Evolutionary conservation across 2,329 filamentous ascomycete species (phyloP), one percentile per base, ranked within the genome.

Genomic region (Arthroderma sp.): DNA sequence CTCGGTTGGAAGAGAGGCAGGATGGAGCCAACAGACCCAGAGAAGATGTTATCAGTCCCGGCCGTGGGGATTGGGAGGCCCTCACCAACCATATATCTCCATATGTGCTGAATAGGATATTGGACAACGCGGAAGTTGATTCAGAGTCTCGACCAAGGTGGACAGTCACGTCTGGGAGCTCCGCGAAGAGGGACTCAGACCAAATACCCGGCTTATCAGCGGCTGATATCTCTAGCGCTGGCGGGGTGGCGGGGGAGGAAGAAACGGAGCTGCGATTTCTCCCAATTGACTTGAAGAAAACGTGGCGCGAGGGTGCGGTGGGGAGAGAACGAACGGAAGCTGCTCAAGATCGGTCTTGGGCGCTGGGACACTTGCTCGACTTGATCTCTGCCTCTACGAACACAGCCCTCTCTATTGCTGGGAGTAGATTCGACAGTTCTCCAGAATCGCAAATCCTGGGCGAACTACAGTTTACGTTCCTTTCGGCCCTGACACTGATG

Each of bases 301-400:
- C 78, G 2, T 82, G 78, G 78, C 67, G 73, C 28, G 66, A 70
- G 42, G 76, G 74, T 1, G 77, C 77, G 6, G 73, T 78, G 6
- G 78, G 78, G 0, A 65, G 75, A 5, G 76, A 79, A 54, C 66
- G 78, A 29, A 80, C 77, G 7, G 72, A 80, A 50, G 75, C 72
- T 30, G 78, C 77, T 4, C 68, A 74, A 54, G 78, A 82, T 56
- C 68, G 74, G 29, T 76, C 73, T 2, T 82, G 78, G 78, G 74
- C 74, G 15, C 59, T 82, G 28, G 66, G 68, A 0, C 67, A 77
- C 34, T 53, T 81, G 8, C 64, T 76, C 32, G 56, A 66, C 3
- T 58, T 62, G 36, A 53, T 58, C 30, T 40, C 47, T 2, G 45
- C 46, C 42, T 15, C 54, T 47, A 38, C 48, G 5, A 61, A 64